Conservation (phyloP, 2,329 filamentous ascomycete species). For the Hypoxylon rubiginosum region DNA sequence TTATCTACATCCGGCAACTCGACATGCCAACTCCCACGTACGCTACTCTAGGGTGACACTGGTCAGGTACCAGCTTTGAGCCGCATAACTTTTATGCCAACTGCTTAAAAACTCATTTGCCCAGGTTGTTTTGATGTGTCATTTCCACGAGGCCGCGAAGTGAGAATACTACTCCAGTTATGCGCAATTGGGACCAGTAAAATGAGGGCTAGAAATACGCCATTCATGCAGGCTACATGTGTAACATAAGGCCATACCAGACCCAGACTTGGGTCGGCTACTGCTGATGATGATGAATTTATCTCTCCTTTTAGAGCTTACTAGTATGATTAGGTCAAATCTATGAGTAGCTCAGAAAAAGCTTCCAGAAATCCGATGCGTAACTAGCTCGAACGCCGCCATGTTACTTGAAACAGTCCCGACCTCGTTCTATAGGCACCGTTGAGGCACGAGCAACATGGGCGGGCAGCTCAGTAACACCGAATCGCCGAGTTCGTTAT, state of each 20-base stretch:
- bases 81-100: slow-evolving; percentile 31
- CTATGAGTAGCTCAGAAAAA: slow-evolving; percentile 11
- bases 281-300: neutral
- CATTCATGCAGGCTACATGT: neutral
- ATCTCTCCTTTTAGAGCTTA: neutral
- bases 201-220: no score
- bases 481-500: slow-evolving; percentile 27
- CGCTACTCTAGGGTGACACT: slow-evolving; percentile 18
- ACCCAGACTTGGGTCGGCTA: neutral
- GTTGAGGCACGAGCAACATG: slow-evolving; percentile 9
- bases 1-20: slow-evolving; percentile 26
- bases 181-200: slow-evolving; percentile 3
- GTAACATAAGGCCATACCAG: slow-evolving; percentile 2
- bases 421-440: slow-evolving; percentile 10
- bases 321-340: slow-evolving; percentile 1
- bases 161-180: slow-evolving; percentile 9
- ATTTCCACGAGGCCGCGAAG: slow-evolving; percentile 6
- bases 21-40: slow-evolving; percentile 7
- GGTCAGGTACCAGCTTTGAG: slow-evolving; percentile 35
- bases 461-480: slow-evolving; percentile 26
- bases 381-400: slow-evolving; percentile 16
- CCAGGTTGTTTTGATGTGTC: slow-evolving; percentile 21
- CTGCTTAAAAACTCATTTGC: slow-evolving; percentile 5
- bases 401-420: slow-evolving; percentile 27
- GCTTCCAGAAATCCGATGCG: slow-evolving; percentile 30